Conservation (phyloP, 2,329 filamentous ascomycete species). For the Fusarium hostae region DNA sequence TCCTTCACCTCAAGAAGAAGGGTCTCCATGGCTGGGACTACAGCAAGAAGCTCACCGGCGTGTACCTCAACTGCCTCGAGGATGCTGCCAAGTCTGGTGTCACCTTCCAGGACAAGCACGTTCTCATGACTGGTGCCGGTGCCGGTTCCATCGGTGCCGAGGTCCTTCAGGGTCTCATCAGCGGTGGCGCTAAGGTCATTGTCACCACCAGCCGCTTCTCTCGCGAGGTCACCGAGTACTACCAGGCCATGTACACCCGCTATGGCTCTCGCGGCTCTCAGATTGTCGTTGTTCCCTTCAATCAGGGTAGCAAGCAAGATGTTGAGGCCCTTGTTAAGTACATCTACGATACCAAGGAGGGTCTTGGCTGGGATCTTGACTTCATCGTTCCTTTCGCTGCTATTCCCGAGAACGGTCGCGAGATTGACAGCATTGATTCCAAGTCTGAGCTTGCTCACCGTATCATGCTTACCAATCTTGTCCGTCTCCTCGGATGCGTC, state of each 20-base stretch:
- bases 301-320: slow-evolving; percentile 98
- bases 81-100: slow-evolving; percentile 88
- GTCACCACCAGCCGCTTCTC: slow-evolving; percentile 98
- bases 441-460: slow-evolving; percentile 98
- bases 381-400: slow-evolving; percentile 96
- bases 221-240: slow-evolving; percentile 97
- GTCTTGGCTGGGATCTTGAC: slow-evolving; percentile 97
- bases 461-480: slow-evolving; percentile 97
- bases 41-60: slow-evolving; percentile 95
- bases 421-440: slow-evolving; percentile 96
- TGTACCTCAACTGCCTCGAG: slow-evolving; percentile 93
- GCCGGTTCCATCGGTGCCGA: slow-evolving; percentile 98
- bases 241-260: slow-evolving; percentile 97
- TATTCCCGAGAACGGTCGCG: slow-evolving; percentile 96
- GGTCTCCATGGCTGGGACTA: slow-evolving; percentile 97
- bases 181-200: slow-evolving; percentile 94
- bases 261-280: slow-evolving; percentile 94
- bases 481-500: slow-evolving; percentile 89
- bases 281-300: slow-evolving; percentile 98
- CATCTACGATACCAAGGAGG: slow-evolving; percentile 96
- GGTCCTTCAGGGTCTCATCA: slow-evolving; percentile 94
- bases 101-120: slow-evolving; percentile 94
- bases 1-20: slow-evolving; percentile 96
- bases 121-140: slow-evolving; percentile 97
- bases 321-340: slow-evolving; percentile 94